Conservation (phyloP, 2,329 filamentous ascomycete genomes). For the Fusarium oxysporum region DNA sequence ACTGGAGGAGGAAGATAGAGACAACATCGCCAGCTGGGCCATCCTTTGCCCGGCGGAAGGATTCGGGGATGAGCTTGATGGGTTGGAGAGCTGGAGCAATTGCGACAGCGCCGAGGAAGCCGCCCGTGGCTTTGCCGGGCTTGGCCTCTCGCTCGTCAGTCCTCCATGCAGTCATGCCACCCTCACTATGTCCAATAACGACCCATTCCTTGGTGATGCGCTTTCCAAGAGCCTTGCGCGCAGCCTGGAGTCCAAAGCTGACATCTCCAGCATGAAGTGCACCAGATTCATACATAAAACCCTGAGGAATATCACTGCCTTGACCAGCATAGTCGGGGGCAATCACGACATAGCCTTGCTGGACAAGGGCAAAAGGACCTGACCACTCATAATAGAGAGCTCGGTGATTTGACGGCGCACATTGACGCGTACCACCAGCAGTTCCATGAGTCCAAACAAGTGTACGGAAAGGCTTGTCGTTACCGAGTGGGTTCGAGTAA, state of each 20-base stretch:
- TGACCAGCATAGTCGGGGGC: conserved; percentile 20
- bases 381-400: conserved; percentile 16
- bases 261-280: conserved; percentile 18
- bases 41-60: conserved; percentile 9
- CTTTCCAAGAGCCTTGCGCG: not conserved
- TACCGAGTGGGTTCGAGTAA: conserved; percentile 15
- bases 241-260: conserved; percentile 2
- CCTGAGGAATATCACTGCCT: conserved; percentile 16
- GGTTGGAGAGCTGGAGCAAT: conserved; percentile 11
- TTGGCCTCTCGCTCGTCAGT: conserved; percentile 14
- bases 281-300: conserved; percentile 24
- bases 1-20: conserved; percentile 12
- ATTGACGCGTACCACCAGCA: conserved; percentile 13
- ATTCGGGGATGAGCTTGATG: conserved; percentile 21
- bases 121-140: not conserved
- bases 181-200: conserved; percentile 14
- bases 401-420: conserved; percentile 11
- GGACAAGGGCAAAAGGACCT: not conserved
- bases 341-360: conserved; percentile 6
- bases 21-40: conserved; percentile 19
- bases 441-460: conserved; percentile 26
- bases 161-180: conserved; percentile 20
- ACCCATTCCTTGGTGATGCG: conserved; percentile 19
- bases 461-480: conserved; percentile 17
- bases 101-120: conserved; percentile 13